These are phyloP conservation scores for Trapa bicornis DNA, from an alignment of 345 rosid species.

Conservation along the genomic window DNA sequence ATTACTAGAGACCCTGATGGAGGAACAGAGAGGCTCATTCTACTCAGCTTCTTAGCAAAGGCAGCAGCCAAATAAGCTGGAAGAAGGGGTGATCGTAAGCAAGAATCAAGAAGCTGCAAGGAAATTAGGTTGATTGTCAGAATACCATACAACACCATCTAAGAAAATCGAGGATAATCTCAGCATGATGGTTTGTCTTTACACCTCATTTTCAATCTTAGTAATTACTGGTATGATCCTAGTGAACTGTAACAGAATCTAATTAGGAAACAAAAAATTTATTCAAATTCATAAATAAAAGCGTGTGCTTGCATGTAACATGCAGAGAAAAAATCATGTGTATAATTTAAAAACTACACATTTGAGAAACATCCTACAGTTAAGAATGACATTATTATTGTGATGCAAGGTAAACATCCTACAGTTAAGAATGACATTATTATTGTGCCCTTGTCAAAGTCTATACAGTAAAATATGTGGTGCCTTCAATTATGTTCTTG, in stretches of 20 bases:
- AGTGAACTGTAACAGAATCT: background rate
- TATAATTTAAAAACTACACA: no score
- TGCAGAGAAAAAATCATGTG: no score
- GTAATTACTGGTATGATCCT: background rate
- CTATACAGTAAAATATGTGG: background rate
- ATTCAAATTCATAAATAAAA: background rate
- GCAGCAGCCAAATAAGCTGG: slow-evolving; percentile 97
- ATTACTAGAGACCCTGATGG: slow-evolving; percentile 79
- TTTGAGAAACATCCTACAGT: no score
- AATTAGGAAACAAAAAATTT: background rate
- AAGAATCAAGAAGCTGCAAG: slow-evolving; percentile 85
- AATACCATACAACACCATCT: background rate
- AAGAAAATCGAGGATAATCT: background rate
- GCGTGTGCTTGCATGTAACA: no score
- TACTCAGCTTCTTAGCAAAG: slow-evolving; percentile 78
- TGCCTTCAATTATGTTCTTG: background rate
- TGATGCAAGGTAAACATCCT: background rate
- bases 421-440: background rate
- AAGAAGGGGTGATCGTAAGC: slow-evolving; percentile 88
- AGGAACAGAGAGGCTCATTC: slow-evolving; percentile 60
- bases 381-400: background rate
- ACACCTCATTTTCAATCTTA: background rate
- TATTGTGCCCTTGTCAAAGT: background rate
- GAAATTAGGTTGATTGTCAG: slow-evolving; percentile 5
- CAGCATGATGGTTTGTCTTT: background rate